Percentiles rank a stretch among this genome's conserved stretches.
These are phyloP conservation scores for Auriculariales sp. DNA, from an alignment of 768 basidiomycete species.

Conservation along the genomic window DNA sequence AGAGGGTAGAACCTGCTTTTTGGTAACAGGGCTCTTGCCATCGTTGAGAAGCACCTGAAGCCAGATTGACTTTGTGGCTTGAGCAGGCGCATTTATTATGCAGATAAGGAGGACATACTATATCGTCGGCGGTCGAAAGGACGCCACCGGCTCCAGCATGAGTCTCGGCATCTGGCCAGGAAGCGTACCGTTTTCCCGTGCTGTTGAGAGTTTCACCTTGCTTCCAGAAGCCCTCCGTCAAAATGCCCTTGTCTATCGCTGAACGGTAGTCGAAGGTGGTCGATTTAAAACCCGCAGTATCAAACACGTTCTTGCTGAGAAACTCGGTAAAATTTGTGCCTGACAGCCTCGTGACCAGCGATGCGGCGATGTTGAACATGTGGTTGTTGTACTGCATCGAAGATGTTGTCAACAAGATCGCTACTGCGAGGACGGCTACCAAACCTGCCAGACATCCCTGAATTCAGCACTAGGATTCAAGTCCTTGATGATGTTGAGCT, in stretches of 20 bases:
- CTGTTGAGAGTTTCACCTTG: neutral
- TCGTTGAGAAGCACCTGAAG: neutral
- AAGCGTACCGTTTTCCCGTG: too few species aligned
- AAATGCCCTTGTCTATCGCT: neutral
- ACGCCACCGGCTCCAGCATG: neutral
- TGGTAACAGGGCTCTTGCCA: neutral
- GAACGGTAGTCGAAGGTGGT: neutral
- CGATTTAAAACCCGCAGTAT: neutral
- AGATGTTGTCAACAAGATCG: too few species aligned
- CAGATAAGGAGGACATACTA: neutral
- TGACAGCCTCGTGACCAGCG: neutral
- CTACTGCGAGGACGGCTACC: too few species aligned
- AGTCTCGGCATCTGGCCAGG: too few species aligned
- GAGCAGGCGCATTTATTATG: neutral
- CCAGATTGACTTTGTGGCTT: neutral
- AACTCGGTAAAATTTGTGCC: neutral
- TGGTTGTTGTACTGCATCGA: constrained; percentile 1
- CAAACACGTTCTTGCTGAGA: neutral
- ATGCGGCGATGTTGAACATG: neutral
- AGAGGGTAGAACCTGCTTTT: neutral
- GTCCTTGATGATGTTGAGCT: neutral
- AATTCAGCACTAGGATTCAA: neutral
- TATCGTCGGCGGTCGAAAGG: neutral
- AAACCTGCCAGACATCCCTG: neutral
- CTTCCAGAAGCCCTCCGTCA: neutral